Evolutionary conservation across 2,329 filamentous ascomycete species (phyloP).

Genomic region (Aureobasidium uvarum): DNA sequence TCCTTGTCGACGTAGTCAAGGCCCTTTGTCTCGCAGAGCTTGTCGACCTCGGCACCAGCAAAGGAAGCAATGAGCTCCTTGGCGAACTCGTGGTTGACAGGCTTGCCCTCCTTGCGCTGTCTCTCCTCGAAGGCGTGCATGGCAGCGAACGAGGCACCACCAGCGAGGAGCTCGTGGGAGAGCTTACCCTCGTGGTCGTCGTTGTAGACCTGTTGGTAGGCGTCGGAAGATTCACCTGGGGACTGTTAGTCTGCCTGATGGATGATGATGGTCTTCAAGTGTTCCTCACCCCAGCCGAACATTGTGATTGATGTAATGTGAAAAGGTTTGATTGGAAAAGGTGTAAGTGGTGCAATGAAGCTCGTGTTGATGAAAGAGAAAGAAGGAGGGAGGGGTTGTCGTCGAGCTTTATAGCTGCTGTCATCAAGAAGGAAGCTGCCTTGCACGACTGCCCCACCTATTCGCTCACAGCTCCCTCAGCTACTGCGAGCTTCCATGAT

Average conservation of each 20-base stretch:
- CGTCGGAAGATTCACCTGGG: conserved; percentile 52
- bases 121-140: conserved; percentile 78
- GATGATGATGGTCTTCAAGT: background rate
- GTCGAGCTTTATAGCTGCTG: conserved; percentile 16
- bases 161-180: conserved; percentile 71
- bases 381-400: conserved; percentile 42
- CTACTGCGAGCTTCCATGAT: conserved; percentile 9
- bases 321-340: conserved; percentile 17
- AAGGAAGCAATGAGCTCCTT: conserved; percentile 74
- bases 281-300: conserved; percentile 47
- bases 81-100: conserved; percentile 69
- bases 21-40: conserved; percentile 61
- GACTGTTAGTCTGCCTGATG: background rate
- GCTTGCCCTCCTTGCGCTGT: conserved; percentile 68
- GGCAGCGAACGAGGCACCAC: conserved; percentile 73
- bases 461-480: conserved; percentile 10
- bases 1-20: conserved; percentile 51
- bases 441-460: conserved; percentile 15
- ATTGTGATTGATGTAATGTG: conserved; percentile 37
- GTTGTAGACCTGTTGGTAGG: conserved; percentile 57
- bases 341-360: conserved; percentile 23
- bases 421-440: background rate
- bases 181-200: conserved; percentile 60
- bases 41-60: conserved; percentile 73
- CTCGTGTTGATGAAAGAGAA: conserved; percentile 33